phyloP scores from a whole-genome alignment of 441 rosid species.

The Erodium trifolium region DNA sequence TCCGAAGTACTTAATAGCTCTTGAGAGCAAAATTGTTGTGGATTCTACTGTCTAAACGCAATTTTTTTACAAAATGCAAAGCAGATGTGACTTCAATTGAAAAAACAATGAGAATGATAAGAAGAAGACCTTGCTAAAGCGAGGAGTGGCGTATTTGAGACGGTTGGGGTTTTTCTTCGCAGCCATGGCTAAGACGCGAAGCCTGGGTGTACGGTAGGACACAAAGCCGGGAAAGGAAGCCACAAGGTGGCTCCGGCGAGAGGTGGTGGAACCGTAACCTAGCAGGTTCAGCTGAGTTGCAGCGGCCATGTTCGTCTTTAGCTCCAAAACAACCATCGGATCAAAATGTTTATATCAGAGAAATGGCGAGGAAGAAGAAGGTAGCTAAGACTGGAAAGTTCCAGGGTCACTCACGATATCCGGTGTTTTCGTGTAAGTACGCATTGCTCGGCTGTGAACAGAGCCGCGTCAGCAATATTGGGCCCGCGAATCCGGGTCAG shows the following conservation, averaged over 20 bases:
- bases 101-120: not conserved
- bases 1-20: not conserved
- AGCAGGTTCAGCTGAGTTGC: constrained; percentile 13
- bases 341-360: not conserved
- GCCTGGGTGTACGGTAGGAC: constrained; percentile 25
- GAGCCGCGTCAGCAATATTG: not conserved
- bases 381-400: not conserved
- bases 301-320: constrained; percentile 28
- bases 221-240: constrained; percentile 23
- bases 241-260: constrained; percentile 13
- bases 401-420: not conserved
- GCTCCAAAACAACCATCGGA: constrained; percentile 1
- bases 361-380: not conserved
- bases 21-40: not conserved
- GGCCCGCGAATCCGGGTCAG: not conserved
- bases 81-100: not conserved
- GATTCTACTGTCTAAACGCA: too few species aligned
- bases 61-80: not conserved
- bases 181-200: constrained; percentile 40
- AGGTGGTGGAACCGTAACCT: constrained; percentile 18
- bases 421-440: not conserved
- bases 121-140: constrained; percentile 49
- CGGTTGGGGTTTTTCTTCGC: constrained; percentile 84
- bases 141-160: constrained; percentile 78
- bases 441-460: not conserved